Evolutionary conservation across 1,284 basidiomycete species (phyloP).

Genomic region (Ceratobasidium sp.): DNA sequence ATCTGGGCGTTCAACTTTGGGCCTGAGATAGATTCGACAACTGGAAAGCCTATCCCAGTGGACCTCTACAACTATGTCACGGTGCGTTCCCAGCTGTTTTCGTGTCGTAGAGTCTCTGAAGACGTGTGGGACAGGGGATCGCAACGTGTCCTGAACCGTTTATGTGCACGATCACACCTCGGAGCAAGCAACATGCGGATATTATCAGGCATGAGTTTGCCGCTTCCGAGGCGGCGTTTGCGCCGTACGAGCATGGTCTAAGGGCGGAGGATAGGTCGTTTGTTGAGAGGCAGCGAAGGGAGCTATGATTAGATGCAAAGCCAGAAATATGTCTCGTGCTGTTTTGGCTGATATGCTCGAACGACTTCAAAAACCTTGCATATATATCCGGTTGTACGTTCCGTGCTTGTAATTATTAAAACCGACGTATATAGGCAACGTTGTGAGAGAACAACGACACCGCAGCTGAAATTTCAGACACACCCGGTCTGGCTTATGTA

Average conservation of each 20-base stretch:
- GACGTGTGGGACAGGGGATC: slow-evolving; percentile 16
- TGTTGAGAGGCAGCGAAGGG: too few relatives aligned
- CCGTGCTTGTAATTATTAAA: too few relatives aligned
- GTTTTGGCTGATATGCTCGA: too few relatives aligned
- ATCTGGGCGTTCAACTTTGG: slow-evolving; percentile 44
- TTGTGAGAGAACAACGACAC: too few relatives aligned
- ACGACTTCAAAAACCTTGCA: too few relatives aligned
- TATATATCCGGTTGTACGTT: too few relatives aligned
- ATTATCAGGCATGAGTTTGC: slow-evolving; percentile 43
- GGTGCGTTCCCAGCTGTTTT: too few relatives aligned
- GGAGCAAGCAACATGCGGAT: slow-evolving; percentile 37
- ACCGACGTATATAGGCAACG: too few relatives aligned
- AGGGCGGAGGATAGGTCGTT: slow-evolving; percentile 39
- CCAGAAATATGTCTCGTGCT: too few relatives aligned
- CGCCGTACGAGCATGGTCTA: slow-evolving; percentile 40
- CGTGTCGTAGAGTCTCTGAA: background rate
- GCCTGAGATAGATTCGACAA: slow-evolving; percentile 29
- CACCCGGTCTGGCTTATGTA: too few relatives aligned
- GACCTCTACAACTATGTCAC: slow-evolving; percentile 41
- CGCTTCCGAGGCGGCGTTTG: slow-evolving; percentile 30
- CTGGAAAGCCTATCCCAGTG: slow-evolving; percentile 33
- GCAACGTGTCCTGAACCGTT: slow-evolving; percentile 43
- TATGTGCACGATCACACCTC: slow-evolving; percentile 44
- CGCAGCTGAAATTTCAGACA: too few relatives aligned
- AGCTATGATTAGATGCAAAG: too few relatives aligned